Conservation (phyloP, 257 asterid species). For the Perilla frutescens region DNA sequence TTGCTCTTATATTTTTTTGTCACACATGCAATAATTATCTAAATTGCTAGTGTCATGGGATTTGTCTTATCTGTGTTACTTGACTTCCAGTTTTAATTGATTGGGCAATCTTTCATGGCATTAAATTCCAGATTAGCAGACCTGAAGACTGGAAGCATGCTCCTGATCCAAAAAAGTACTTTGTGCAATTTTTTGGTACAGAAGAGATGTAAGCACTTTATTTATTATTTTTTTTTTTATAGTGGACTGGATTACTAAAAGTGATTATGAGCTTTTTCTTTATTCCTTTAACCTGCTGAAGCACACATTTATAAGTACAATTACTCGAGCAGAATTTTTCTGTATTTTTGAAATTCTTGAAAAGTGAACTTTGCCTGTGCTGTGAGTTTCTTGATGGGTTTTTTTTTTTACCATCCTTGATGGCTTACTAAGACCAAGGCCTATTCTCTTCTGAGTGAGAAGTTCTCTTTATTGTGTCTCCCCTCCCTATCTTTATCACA, state of each 20-base stretch:
- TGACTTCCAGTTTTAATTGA: constrained; percentile 29
- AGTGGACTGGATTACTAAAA: constrained; percentile 17
- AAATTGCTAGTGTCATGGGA: neutral
- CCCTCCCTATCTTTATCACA: neutral
- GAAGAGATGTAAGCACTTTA: constrained; percentile 76
- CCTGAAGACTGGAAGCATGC: constrained; percentile 79
- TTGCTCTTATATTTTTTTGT: neutral
- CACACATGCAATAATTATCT: neutral
- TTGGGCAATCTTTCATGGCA: constrained; percentile 35
- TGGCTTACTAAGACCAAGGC: constrained; percentile 12
- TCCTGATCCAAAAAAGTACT: constrained; percentile 88
- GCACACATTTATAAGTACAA: neutral
- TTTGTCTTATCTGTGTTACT: constrained; percentile 27
- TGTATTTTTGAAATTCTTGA: constrained; percentile 20
- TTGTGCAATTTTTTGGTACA: constrained; percentile 92
- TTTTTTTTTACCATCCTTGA: constrained; percentile 15
- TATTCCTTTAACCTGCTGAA: constrained; percentile 13
- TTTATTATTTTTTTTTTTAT: constrained; percentile 13
- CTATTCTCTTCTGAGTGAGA: neutral
- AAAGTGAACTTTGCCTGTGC: constrained; percentile 18
- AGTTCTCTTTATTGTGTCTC: neutral
- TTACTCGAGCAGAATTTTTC: neutral
- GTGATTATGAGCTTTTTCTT: constrained; percentile 2
- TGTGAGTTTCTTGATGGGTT: constrained; percentile 11
- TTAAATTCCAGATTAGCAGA: constrained; percentile 71